Conservation (phyloP, 2,329 filamentous ascomycete genomes). For the Dothiorella sarmentorum region DNA sequence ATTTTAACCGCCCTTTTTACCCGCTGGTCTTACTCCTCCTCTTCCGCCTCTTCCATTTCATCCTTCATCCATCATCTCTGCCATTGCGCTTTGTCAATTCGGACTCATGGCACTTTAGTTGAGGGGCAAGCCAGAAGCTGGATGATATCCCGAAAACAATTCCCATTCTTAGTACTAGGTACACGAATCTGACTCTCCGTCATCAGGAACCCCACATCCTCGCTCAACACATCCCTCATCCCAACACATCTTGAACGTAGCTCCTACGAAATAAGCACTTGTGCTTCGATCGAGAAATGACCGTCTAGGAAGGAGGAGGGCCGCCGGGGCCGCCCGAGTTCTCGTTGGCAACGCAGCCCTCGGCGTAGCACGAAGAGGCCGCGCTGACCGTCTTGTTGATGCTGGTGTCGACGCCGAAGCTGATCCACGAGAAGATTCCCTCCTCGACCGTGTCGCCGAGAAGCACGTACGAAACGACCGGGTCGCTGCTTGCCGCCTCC, state of each 20-base stretch:
- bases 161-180: too few relatives aligned
- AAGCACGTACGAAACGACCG: conserved; percentile 56
- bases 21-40: too few relatives aligned
- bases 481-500: conserved; percentile 49
- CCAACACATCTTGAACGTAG: background rate
- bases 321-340: background rate
- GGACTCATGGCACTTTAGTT: too few relatives aligned
- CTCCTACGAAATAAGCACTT: background rate
- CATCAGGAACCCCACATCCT: too few relatives aligned
- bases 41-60: background rate
- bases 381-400: conserved; percentile 17
- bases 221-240: too few relatives aligned
- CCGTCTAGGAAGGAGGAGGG: background rate
- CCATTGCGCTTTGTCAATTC: background rate
- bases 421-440: conserved; percentile 35
- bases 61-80: background rate
- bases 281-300: too few relatives aligned
- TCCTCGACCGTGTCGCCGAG: conserved; percentile 48
- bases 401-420: conserved; percentile 12
- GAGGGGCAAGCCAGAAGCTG: too few relatives aligned
- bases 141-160: too few relatives aligned
- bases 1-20: background rate
- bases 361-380: conserved; percentile 5
- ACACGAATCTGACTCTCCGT: too few relatives aligned
- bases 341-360: conserved; percentile 16